Base-by-base conservation (phyloP, 192 early-diverging fungal species). In the Coemansia aciculifera region DNA sequence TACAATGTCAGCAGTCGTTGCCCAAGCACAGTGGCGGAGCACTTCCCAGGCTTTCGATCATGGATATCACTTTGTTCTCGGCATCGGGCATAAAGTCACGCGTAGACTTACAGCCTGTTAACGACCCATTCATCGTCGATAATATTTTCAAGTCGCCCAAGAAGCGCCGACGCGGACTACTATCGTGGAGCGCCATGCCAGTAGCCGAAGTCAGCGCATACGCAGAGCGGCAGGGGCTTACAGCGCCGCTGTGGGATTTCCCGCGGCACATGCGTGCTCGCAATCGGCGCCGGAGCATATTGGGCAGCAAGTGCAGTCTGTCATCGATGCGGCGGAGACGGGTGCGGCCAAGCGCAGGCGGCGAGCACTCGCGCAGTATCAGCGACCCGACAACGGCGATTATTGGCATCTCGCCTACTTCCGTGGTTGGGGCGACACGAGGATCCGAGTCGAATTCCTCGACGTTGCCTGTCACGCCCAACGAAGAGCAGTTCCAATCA, bases 141-240 rank as follows among this genome's bases (percentile, higher is more conserved):
- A 81, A 81, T 27, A 81, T 81, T n/a, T 81, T 81, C 71, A 81
- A 81, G 62, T 77, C 79, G 34, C 74, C 74, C 38, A 76, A 73
- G 15, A 81, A 73, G 62, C 67, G 71, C 1, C 74, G 79, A 27
- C 71, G 79, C 12, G 79, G 79, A 5, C 42, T 81, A 29, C 62
- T 81, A 9, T 81, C 79, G 32, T 81, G 79, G 79, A 71, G 74
- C 48, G 64, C 74, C 11, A 69, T 77, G 61, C 73, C 68, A 3
- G 21, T 46, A 3, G 36, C 46, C 11, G 71, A 68, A 15, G 54
- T 57, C 29, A 57, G 31, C 17, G 54, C 54, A 5, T 57, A 34
- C 21, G 36, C 59, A 19, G 13, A 39, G 57, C 19, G 42, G n/a
- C 51, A 36, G 44, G 65, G 17, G 13, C 32, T 48, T 24, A 19